Conservation (phyloP, 345 rosid species). For the Eucalyptus paniculata region DNA sequence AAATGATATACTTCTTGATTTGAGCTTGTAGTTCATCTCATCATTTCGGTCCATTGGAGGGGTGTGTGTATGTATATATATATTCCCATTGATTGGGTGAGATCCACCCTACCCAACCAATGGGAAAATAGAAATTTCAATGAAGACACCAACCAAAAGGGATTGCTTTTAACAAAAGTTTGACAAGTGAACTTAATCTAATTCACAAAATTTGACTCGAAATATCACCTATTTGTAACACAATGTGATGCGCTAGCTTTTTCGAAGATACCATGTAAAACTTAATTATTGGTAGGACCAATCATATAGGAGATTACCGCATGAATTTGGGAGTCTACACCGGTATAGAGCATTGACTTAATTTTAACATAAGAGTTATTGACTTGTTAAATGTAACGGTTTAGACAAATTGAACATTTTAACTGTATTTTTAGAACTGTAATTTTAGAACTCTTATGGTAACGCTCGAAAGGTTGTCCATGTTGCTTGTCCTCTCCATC, state of each 20-base stretch:
- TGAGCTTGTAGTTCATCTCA: background rate
- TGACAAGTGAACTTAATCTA: background rate
- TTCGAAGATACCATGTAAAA: background rate
- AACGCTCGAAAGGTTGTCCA: background rate
- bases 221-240: background rate
- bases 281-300: background rate
- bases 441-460: no score
- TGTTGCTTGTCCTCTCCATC: background rate
- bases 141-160: background rate
- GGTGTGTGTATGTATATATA: background rate
- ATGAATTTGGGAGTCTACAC: background rate
- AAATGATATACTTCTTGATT: background rate
- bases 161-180: background rate
- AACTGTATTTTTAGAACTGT: no score
- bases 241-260: background rate
- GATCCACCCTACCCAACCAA: background rate
- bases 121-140: background rate
- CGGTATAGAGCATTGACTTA: background rate
- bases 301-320: background rate
- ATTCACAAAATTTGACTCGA: background rate
- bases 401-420: background rate
- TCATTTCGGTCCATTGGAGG: background rate
- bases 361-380: background rate
- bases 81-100: background rate
- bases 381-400: background rate